These are phyloP conservation scores for Nicotiana obtusifolia DNA, from an alignment of 257 asterid species.

Conservation along the genomic window DNA sequence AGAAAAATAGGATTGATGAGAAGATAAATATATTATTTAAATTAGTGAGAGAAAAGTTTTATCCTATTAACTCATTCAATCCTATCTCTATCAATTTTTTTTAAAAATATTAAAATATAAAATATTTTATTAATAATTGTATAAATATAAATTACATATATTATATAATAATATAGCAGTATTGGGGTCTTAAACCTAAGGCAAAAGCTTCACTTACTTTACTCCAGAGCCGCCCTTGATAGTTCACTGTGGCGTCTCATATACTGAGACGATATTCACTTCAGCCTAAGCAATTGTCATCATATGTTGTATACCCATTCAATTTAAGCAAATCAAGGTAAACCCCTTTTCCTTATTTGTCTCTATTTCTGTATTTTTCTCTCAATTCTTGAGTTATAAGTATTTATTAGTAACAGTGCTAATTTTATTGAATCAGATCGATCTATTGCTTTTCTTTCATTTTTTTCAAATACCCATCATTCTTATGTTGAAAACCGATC, in stretches of 20 bases:
- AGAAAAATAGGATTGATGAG: too few species aligned
- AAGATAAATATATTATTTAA: too few species aligned
- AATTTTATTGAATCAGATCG: neutral
- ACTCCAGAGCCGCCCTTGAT: neutral
- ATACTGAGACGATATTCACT: neutral
- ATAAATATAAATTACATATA: too few species aligned
- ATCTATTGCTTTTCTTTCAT: neutral
- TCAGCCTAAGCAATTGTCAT: neutral
- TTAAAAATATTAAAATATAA: too few species aligned
- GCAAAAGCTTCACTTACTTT: too few species aligned
- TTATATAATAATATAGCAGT: too few species aligned
- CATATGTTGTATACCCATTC: neutral
- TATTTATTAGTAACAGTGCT: neutral
- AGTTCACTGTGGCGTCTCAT: constrained; percentile 15
- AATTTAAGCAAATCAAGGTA: constrained; percentile 1
- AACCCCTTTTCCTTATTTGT: neutral
- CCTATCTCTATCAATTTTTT: too few species aligned
- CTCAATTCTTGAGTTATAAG: neutral
- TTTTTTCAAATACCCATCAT: neutral
- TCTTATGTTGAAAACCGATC: neutral
- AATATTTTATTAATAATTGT: too few species aligned
- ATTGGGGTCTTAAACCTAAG: too few species aligned
- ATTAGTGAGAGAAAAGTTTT: too few species aligned
- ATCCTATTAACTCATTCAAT: too few species aligned
- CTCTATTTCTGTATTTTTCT: neutral